phyloP scores from a whole-genome alignment of 2,329 filamentous ascomycete species.

The Tolypocladium album region DNA sequence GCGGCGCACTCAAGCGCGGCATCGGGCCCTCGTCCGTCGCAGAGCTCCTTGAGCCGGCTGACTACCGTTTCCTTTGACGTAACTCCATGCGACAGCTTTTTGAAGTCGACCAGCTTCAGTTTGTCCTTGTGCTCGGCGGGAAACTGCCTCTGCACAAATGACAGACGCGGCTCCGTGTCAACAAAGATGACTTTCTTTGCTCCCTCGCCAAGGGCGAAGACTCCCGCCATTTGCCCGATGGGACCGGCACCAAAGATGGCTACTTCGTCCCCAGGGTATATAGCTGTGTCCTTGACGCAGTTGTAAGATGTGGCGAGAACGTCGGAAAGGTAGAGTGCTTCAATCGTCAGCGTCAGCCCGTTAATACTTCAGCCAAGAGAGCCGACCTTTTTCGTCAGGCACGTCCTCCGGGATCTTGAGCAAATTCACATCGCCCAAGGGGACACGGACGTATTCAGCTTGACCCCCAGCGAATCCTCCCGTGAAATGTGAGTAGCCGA shows the following conservation, averaged over 20 bases:
- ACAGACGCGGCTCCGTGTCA: slow-evolving; percentile 61
- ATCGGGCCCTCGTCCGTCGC: slow-evolving; percentile 62
- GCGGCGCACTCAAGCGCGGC: slow-evolving; percentile 58
- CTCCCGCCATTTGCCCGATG: slow-evolving; percentile 73
- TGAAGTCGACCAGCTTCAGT: slow-evolving; percentile 61
- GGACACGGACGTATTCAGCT: slow-evolving; percentile 77
- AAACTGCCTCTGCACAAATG: slow-evolving; percentile 54
- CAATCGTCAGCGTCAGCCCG: background rate
- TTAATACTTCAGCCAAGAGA: background rate
- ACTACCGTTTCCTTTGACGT: slow-evolving; percentile 53
- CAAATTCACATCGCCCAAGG: slow-evolving; percentile 70
- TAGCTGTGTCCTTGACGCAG: slow-evolving; percentile 70
- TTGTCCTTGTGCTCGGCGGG: slow-evolving; percentile 35
- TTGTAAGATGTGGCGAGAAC: slow-evolving; percentile 74
- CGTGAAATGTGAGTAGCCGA: slow-evolving; percentile 68
- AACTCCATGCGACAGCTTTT: slow-evolving; percentile 45
- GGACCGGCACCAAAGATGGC: slow-evolving; percentile 81
- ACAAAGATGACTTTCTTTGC: slow-evolving; percentile 69
- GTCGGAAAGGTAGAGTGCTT: slow-evolving; percentile 64
- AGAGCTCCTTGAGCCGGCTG: slow-evolving; percentile 61
- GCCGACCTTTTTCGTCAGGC: slow-evolving; percentile 64
- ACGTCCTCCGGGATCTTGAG: slow-evolving; percentile 68
- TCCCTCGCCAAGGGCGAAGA: slow-evolving; percentile 65
- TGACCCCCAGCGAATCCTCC: slow-evolving; percentile 83
- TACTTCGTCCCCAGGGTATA: slow-evolving; percentile 67